A percentile compares a stretch with the other conserved stretches of the same genome.
phyloP scores from a whole-genome alignment of 768 basidiomycete species.

The Leccinum imitatum region DNA sequence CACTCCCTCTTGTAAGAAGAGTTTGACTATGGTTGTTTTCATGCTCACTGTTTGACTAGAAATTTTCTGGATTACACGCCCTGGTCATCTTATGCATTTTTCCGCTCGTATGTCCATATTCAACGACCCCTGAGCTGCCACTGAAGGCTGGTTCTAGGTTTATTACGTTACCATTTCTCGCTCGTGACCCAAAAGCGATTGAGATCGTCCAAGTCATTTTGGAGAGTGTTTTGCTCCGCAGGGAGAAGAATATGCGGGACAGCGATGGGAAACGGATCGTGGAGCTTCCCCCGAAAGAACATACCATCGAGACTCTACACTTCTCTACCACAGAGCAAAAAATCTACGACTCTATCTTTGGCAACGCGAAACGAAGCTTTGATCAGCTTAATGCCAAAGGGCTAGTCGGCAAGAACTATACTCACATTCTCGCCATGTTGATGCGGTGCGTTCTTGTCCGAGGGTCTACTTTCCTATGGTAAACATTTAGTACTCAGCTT shows the following conservation, averaged over 20 bases:
- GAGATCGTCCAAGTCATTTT: constrained; percentile 95
- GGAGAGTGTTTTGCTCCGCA: constrained; percentile 80
- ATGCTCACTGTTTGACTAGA: constrained; percentile 36
- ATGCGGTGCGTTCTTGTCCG: constrained; percentile 64
- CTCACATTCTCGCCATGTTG: constrained; percentile 89
- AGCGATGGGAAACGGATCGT: constrained; percentile 84
- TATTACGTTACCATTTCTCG: constrained; percentile 89
- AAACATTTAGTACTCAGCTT: constrained; percentile 46
- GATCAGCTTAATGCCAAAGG: constrained; percentile 79
- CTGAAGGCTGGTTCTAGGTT: constrained; percentile 49
- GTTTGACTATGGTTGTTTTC: constrained; percentile 37
- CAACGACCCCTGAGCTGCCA: not conserved
- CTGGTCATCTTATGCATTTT: constrained; percentile 84
- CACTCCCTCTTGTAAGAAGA: constrained; percentile 78
- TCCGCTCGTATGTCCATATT: constrained; percentile 64
- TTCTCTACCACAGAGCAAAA: constrained; percentile 80
- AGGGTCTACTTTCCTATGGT: not conserved
- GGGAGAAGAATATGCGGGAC: constrained; percentile 94
- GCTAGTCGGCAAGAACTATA: constrained; percentile 74
- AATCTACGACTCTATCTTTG: constrained; percentile 87
- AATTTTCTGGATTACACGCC: constrained; percentile 78
- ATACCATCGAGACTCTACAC: constrained; percentile 67
- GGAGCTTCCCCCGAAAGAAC: constrained; percentile 84
- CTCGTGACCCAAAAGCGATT: constrained; percentile 87
- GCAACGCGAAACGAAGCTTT: constrained; percentile 76